Conservation (phyloP, 1,284 basidiomycete genomes). For the Mycena sp. region DNA sequence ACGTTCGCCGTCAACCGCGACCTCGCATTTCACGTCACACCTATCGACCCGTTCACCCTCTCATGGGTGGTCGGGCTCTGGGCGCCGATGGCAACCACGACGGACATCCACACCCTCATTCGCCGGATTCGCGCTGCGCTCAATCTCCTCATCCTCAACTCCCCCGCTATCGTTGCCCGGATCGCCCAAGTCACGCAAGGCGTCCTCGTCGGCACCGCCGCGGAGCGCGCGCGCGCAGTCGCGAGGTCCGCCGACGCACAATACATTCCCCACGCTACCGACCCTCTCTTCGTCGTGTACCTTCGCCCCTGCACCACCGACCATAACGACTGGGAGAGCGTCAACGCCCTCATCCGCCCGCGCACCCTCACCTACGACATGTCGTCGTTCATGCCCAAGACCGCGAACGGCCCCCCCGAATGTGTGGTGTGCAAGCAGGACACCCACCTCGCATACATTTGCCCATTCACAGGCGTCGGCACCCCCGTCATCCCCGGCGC, state of each 20-base stretch:
- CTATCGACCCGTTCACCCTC: not conserved
- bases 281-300: not conserved
- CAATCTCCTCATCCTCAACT: not conserved
- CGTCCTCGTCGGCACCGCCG: not conserved
- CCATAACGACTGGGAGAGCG: not conserved
- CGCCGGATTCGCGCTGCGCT: not conserved
- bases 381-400: not conserved
- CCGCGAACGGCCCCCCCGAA: not conserved
- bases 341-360: not conserved
- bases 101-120: not conserved
- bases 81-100: not conserved
- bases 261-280: not conserved
- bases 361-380: not conserved
- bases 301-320: not conserved
- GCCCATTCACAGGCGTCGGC: not conserved
- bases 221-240: not conserved
- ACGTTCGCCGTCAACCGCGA: not conserved
- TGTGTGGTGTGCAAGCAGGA: not conserved
- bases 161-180: not conserved
- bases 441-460: not conserved
- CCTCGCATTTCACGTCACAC: not conserved
- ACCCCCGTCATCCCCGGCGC: not conserved
- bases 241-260: not conserved
- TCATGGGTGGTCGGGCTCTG: not conserved
- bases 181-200: not conserved